These are phyloP conservation scores for Euphorbia peplus DNA, from an alignment of 345 rosid species.

Conservation along the genomic window DNA sequence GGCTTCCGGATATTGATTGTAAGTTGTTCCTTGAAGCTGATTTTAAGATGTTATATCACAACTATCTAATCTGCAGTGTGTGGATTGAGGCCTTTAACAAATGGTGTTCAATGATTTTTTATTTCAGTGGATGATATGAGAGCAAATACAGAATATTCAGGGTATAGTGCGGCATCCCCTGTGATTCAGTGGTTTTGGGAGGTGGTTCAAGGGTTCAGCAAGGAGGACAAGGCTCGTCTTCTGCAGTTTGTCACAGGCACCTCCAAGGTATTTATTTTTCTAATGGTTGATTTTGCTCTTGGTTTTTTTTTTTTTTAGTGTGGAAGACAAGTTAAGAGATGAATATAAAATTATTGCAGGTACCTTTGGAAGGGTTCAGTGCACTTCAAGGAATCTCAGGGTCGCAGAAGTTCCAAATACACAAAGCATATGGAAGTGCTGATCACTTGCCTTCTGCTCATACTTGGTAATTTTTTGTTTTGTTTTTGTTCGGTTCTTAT, in stretches of 20 bases:
- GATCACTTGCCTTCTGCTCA: constrained; percentile 97
- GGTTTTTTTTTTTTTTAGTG: too few relatives aligned
- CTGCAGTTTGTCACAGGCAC: constrained; percentile 98
- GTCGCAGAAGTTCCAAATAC: constrained; percentile 92
- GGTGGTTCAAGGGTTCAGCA: constrained; percentile 90
- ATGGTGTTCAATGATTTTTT: constrained; percentile 7
- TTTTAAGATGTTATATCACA: not conserved
- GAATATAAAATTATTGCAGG: constrained; percentile 36
- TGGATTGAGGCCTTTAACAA: constrained; percentile 7
- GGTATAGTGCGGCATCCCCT: constrained; percentile 88
- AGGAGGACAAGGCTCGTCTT: constrained; percentile 95
- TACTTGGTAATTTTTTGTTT: constrained; percentile 56
- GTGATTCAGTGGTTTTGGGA: constrained; percentile 99
- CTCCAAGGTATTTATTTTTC: constrained; percentile 60
- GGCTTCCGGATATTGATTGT: constrained; percentile 96
- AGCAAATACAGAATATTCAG: constrained; percentile 87
- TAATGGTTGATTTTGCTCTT: not conserved
- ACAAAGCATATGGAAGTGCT: constrained; percentile 92
- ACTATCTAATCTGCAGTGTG: not conserved
- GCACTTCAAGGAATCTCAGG: constrained; percentile 98
- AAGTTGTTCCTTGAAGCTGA: constrained; percentile 40
- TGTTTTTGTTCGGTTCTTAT: not conserved
- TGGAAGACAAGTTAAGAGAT: too few relatives aligned
- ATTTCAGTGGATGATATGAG: constrained; percentile 89
- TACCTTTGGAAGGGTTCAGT: constrained; percentile 92